phyloP scores from a whole-genome alignment of 352 stramenopile genomes.

The Peronosclerospora sorghi region DNA sequence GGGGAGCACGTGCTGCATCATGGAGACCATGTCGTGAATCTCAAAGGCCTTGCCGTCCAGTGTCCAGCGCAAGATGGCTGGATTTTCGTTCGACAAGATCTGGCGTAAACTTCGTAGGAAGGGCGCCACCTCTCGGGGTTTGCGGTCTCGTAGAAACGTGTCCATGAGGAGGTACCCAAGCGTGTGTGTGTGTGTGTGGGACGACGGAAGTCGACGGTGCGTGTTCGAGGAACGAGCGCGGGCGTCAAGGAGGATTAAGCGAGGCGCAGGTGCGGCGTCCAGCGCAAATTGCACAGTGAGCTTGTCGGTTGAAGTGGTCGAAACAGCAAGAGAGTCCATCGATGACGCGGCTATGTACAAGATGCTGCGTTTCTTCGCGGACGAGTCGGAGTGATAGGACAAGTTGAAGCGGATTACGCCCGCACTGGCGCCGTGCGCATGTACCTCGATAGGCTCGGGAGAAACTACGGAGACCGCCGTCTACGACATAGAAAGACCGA shows the following conservation, averaged over 20 bases:
- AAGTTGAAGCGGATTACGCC: too few species aligned
- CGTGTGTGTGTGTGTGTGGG: not conserved
- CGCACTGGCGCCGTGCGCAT: too few species aligned
- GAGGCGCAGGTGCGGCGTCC: not conserved
- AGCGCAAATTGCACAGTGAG: not conserved
- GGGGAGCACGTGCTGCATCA: conserved; percentile 58
- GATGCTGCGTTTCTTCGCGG: too few species aligned
- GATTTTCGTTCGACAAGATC: conserved; percentile 43
- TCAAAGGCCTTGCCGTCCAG: conserved; percentile 60
- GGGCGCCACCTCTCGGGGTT: conserved; percentile 28
- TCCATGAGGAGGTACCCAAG: not conserved
- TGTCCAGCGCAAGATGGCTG: conserved; percentile 38
- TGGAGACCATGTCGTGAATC: conserved; percentile 63
- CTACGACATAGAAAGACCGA: too few species aligned
- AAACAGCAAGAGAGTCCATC: not conserved
- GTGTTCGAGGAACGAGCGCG: too few species aligned
- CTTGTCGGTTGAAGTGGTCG: not conserved
- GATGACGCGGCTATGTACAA: not conserved
- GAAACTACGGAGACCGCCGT: too few species aligned
- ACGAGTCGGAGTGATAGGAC: too few species aligned
- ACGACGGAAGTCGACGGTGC: not conserved
- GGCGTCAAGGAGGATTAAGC: too few species aligned
- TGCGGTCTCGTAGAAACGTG: not conserved
- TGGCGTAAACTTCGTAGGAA: conserved; percentile 45
- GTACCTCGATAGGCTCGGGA: too few species aligned